These are phyloP conservation scores for Rhododendron simsii DNA, from an alignment of 148 eudicot species.

Conservation along the genomic window DNA sequence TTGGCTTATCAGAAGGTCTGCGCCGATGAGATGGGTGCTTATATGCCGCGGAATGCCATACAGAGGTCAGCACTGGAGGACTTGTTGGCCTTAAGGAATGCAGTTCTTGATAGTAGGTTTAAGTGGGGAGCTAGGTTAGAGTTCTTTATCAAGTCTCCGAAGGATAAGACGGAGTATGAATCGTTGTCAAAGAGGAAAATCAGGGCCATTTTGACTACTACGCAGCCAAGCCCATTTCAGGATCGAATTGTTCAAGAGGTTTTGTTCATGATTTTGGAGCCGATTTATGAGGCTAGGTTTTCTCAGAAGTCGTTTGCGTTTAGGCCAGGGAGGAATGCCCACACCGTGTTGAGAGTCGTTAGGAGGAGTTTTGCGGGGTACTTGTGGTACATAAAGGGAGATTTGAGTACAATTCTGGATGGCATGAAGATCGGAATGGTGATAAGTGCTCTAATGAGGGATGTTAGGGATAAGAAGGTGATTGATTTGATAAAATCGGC, in stretches of 20 bases:
- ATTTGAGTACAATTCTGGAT: constrained; percentile 79
- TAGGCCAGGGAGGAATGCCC: constrained; percentile 89
- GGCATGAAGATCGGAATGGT: constrained; percentile 94
- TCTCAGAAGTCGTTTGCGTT: constrained; percentile 87
- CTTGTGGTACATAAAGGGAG: constrained; percentile 90
- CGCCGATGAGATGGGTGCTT: constrained; percentile 81
- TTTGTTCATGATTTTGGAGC: constrained; percentile 84
- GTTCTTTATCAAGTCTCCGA: constrained; percentile 71
- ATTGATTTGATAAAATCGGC: constrained; percentile 83
- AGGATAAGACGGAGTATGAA: constrained; percentile 79
- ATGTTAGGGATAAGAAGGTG: constrained; percentile 87
- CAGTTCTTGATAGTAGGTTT: constrained; percentile 78
- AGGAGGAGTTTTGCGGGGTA: constrained; percentile 91
- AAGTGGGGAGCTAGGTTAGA: constrained; percentile 91
- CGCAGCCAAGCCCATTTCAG: constrained; percentile 74
- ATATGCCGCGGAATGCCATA: constrained; percentile 68
- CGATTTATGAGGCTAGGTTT: constrained; percentile 76
- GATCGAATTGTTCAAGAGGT: constrained; percentile 94
- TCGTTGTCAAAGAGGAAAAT: constrained; percentile 84
- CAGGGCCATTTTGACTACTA: constrained; percentile 67
- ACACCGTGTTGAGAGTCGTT: constrained; percentile 73
- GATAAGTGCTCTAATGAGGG: constrained; percentile 74
- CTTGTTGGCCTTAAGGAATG: constrained; percentile 72
- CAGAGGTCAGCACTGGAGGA: constrained; percentile 66
- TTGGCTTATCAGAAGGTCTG: constrained; percentile 92